These are phyloP conservation scores for Fusarium fujikuroi DNA, from an alignment of 2,329 filamentous ascomycete species.

Conservation along the genomic window DNA sequence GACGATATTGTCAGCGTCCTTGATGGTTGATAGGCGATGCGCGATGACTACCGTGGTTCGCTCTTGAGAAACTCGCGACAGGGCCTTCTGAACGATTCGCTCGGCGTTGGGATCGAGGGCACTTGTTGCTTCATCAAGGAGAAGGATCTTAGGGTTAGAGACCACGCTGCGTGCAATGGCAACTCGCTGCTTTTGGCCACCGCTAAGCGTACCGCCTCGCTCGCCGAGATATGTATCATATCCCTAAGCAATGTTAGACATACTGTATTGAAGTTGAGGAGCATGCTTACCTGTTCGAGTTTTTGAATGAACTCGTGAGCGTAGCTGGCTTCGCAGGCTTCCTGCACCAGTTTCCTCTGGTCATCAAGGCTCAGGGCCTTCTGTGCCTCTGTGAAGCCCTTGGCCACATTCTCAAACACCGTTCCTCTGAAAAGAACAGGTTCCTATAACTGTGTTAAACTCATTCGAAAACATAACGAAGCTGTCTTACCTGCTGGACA, in stretches of 20 bases:
- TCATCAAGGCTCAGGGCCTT: background rate
- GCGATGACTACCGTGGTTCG: constrained; percentile 72
- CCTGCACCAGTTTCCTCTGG: constrained; percentile 12
- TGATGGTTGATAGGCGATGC: constrained; percentile 58
- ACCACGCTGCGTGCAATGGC: constrained; percentile 73
- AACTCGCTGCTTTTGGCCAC: constrained; percentile 72
- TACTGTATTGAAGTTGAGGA: rapidly evolving
- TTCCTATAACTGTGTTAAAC: constrained; percentile 16
- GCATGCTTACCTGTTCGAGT: constrained; percentile 14
- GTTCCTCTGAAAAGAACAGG: constrained; percentile 41
- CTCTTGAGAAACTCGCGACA: constrained; percentile 60
- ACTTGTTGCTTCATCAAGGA: constrained; percentile 73
- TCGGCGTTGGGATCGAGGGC: constrained; percentile 57
- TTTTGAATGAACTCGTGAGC: constrained; percentile 41
- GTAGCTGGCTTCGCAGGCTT: constrained; percentile 37
- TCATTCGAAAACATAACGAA: rapidly evolving
- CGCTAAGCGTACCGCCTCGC: constrained; percentile 46
- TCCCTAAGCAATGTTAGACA: constrained; percentile 1
- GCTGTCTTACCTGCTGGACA: constrained; percentile 44
- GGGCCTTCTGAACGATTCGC: constrained; percentile 61
- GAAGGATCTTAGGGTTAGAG: constrained; percentile 67
- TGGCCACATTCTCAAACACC: constrained; percentile 45
- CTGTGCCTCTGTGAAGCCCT: constrained; percentile 33
- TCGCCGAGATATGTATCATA: constrained; percentile 42
- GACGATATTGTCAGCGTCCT: constrained; percentile 43